These are phyloP conservation scores for Glycine soja DNA, from an alignment of 306 rosid genomes.

Conservation along the genomic window DNA sequence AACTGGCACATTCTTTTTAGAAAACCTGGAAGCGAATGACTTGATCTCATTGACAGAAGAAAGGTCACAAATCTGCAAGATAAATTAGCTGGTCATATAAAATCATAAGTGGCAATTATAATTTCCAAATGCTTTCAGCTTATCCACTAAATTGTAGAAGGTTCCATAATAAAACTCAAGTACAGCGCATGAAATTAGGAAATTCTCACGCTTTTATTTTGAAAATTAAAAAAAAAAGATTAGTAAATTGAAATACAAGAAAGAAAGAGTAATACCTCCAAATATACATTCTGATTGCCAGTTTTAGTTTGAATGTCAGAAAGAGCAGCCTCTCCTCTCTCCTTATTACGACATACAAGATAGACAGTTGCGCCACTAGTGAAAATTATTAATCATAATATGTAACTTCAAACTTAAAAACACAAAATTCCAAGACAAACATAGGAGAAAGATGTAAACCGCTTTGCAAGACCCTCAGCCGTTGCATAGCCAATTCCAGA, in stretches of 20 bases:
- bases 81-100: conserved; percentile 41
- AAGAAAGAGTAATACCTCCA: conserved; percentile 64
- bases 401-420: conserved; percentile 1
- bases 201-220: background rate
- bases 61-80: conserved; percentile 84
- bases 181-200: conserved; percentile 6
- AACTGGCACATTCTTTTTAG: conserved; percentile 71
- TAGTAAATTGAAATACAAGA: background rate
- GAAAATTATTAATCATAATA: conserved; percentile 41
- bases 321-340: conserved; percentile 89
- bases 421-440: conserved; percentile 6
- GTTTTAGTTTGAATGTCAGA: conserved; percentile 72
- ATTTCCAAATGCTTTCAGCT: conserved; percentile 1
- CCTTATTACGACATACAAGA: conserved; percentile 87
- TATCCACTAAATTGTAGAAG: conserved; percentile 21
- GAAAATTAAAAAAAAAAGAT: background rate
- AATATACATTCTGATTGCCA: conserved; percentile 79
- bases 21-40: conserved; percentile 71
- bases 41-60: conserved; percentile 78
- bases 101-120: conserved; percentile 37
- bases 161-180: background rate
- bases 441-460: conserved; percentile 56
- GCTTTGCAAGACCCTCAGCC: conserved; percentile 86
- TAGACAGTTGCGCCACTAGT: conserved; percentile 87
- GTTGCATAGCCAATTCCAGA: conserved; percentile 94